A percentile compares a stretch with the other conserved stretches of the same genome.
These are phyloP conservation scores for Omphalotus olearius DNA, from an alignment of 1,284 basidiomycete genomes.

Conservation along the genomic window DNA sequence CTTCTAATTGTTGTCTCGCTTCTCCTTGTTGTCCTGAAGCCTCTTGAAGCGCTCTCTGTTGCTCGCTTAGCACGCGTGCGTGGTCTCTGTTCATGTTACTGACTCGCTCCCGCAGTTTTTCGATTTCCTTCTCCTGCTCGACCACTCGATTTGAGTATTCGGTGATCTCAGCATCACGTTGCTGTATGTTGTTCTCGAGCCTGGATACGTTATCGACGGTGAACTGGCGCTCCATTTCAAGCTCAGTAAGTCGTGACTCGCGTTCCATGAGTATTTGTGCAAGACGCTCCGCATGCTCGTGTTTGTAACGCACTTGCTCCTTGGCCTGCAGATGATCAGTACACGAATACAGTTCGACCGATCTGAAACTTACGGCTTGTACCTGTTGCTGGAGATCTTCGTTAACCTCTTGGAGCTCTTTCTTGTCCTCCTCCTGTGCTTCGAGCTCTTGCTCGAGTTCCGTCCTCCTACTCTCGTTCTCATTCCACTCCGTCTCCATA, in stretches of 20 bases:
- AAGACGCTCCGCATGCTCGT: slow-evolving; percentile 43
- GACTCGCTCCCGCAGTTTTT: slow-evolving; percentile 52
- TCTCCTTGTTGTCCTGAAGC: slow-evolving; percentile 43
- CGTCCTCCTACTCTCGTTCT: slow-evolving; percentile 46
- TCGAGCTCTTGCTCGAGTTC: slow-evolving; percentile 53
- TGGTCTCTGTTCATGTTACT: slow-evolving; percentile 51
- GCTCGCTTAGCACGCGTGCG: slow-evolving; percentile 44
- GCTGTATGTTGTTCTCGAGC: slow-evolving; percentile 52
- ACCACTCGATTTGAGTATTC: slow-evolving; percentile 35
- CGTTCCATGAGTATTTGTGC: slow-evolving; percentile 49
- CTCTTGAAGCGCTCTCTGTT: slow-evolving; percentile 46
- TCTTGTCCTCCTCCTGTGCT: slow-evolving; percentile 30
- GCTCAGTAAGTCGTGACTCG: slow-evolving; percentile 46
- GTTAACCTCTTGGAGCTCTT: slow-evolving; percentile 46
- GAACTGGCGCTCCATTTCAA: slow-evolving; percentile 56
- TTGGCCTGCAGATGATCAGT: slow-evolving; percentile 36
- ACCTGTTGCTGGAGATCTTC: slow-evolving; percentile 51
- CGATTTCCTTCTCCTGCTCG: slow-evolving; percentile 40
- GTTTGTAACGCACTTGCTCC: slow-evolving; percentile 43
- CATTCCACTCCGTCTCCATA: slow-evolving; percentile 54
- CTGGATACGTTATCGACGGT: slow-evolving; percentile 46
- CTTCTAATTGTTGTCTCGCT: slow-evolving; percentile 42
- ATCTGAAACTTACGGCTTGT: slow-evolving; percentile 38
- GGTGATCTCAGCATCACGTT: slow-evolving; percentile 46
- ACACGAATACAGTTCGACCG: slow-evolving; percentile 6